These are phyloP conservation scores for Camptophora hylomeconis DNA, from an alignment of 2,329 filamentous ascomycete species.

Conservation along the genomic window DNA sequence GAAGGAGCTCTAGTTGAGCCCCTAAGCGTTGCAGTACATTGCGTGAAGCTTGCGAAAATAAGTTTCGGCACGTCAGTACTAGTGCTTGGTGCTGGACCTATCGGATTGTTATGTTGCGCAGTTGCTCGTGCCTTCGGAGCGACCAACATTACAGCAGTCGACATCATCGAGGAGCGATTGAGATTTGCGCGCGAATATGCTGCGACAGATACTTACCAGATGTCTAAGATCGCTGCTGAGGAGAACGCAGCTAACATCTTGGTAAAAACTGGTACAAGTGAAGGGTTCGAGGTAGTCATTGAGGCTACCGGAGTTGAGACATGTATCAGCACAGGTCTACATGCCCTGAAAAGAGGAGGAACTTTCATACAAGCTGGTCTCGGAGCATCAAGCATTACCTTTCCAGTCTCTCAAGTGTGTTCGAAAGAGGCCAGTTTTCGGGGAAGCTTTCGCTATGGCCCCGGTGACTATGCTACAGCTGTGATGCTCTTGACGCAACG, in stretches of 20 bases:
- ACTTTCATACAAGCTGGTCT: conserved; percentile 22
- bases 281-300: conserved; percentile 41
- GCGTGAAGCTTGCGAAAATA: conserved; percentile 27
- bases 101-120: conserved; percentile 46
- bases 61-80: conserved; percentile 35
- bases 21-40: conserved; percentile 34
- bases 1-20: conserved; percentile 38
- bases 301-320: conserved; percentile 66
- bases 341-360: too few species aligned
- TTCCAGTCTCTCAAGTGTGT: conserved; percentile 21
- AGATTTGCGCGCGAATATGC: too few species aligned
- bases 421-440: conserved; percentile 21
- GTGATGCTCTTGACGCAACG: conserved; percentile 22
- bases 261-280: conserved; percentile 39
- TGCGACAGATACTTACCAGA: conserved; percentile 41
- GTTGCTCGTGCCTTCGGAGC: conserved; percentile 48
- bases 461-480: conserved; percentile 22
- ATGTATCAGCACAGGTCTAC: conserved; percentile 43
- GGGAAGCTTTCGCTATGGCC: conserved; percentile 19
- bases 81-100: conserved; percentile 50
- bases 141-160: conserved; percentile 50
- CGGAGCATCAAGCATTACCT: too few species aligned
- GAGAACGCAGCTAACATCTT: conserved; percentile 38
- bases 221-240: conserved; percentile 39
- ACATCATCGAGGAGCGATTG: conserved; percentile 43